Base-by-base conservation (phyloP, 2,329 filamentous ascomycete species). In the Albophoma yamanashiensis region DNA sequence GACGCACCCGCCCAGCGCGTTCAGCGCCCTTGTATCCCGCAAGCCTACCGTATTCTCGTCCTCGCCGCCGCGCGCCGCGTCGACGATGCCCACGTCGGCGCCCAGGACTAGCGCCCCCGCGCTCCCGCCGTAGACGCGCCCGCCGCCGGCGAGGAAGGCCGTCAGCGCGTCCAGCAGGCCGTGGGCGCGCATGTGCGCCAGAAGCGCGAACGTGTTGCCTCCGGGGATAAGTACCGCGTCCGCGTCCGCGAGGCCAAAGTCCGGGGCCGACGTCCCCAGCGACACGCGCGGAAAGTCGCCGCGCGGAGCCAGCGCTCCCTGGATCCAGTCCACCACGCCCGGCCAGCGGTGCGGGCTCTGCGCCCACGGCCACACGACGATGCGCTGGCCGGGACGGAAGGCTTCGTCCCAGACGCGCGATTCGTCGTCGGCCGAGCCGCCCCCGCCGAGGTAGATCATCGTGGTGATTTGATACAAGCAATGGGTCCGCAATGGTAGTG, bases 141-240 rank as follows among this genome's bases (percentile, higher is more conserved):
- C 45, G 6, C 43, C 43, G 43, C 43, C 20, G 20, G 43, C 2
- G 6, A 47, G 43, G 43, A 47, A 56, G 9, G 15, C 36, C 55
- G n/a, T 40, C 53, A 59, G 38, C 7, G 43, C 42, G 31, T n/a
- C 17, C 6, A 60, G 60, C 45, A 58, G 42, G 50, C 27, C 27
- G 14, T 60, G 22, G n/a, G 15, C 39, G 25, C 57, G 42, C 55
- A 58, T 39, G 53, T 56, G 55, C 25, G 57, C 53, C 34, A 56
- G 58, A 14, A 62, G 60, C 27, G 50, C 55, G 27, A 58, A 60
- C 11, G 58, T 56, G 52, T 58, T 60, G 3, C 60, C 58, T 12
- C 56, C 60, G 20, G 56, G 58, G 7, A 60, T 60, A 15, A 38
- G 55, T 22, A 60, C 47, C 31, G 56, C 36, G 56, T 60, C 55